Conservation (phyloP, 2,329 filamentous ascomycete species). For the Clonostachys rhizophaga region DNA sequence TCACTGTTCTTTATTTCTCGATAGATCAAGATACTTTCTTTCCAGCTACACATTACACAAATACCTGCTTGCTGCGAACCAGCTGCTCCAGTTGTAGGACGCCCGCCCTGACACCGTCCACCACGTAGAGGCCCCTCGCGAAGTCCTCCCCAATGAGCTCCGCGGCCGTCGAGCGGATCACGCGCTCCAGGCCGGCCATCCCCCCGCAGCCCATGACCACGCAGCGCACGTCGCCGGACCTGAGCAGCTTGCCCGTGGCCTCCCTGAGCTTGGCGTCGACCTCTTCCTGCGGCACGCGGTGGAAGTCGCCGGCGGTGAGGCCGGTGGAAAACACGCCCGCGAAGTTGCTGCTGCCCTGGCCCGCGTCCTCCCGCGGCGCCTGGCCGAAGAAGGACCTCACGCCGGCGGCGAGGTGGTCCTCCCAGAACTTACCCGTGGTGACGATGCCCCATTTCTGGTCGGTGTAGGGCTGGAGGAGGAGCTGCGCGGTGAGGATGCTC, state of each 20-base stretch:
- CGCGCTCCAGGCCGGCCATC: slow-evolving; percentile 80
- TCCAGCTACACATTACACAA: slow-evolving; percentile 8
- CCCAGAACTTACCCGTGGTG: slow-evolving; percentile 83
- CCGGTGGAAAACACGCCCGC: slow-evolving; percentile 81
- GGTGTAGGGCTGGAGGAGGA: slow-evolving; percentile 16
- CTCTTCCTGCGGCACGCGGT: slow-evolving; percentile 60
- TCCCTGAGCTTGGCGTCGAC: slow-evolving; percentile 62
- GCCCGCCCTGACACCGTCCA: slow-evolving; percentile 77
- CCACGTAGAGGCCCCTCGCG: slow-evolving; percentile 55
- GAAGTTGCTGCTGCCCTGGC: slow-evolving; percentile 23
- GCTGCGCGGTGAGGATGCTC: slow-evolving; percentile 60
- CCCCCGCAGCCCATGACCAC: slow-evolving; percentile 87
- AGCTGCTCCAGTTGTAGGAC: slow-evolving; percentile 56
- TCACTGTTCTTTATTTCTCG: not conserved
- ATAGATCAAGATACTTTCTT: not conserved
- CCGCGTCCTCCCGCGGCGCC: slow-evolving; percentile 11
- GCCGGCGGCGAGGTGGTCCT: slow-evolving; percentile 62
- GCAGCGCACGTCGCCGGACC: slow-evolving; percentile 51
- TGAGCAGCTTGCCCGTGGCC: slow-evolving; percentile 64
- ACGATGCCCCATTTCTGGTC: slow-evolving; percentile 74
- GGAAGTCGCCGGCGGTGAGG: slow-evolving; percentile 73
- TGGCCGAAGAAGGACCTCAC: slow-evolving; percentile 60
- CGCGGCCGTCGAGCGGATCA: slow-evolving; percentile 65
- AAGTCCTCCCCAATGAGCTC: slow-evolving; percentile 58
- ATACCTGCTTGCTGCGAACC: slow-evolving; percentile 35